Evolutionary conservation across 2,329 filamentous ascomycete species (phyloP).

Genomic region (Penicillium sp.): DNA sequence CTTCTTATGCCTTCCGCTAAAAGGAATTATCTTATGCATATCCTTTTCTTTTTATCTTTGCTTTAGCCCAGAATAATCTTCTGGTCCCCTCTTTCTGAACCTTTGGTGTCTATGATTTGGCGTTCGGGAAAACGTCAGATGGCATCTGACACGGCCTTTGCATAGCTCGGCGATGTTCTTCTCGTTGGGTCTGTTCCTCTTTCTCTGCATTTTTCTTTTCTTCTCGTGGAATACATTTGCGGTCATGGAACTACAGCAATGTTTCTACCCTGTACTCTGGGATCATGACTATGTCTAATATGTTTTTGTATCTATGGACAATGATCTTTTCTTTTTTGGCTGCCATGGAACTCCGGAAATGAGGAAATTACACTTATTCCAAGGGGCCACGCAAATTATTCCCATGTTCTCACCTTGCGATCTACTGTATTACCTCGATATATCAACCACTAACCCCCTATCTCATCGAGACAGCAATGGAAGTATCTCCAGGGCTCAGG

Average conservation of each 20-base stretch:
- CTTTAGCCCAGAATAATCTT: slow-evolving; percentile 10
- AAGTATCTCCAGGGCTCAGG: background rate
- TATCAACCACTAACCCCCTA: background rate
- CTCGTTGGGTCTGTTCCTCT: background rate
- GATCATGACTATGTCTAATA: background rate
- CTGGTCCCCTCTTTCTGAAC: background rate
- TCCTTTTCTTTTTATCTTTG: background rate
- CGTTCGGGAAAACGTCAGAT: slow-evolving; percentile 3
- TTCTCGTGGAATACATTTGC: background rate
- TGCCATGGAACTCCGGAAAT: background rate
- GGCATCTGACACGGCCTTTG: slow-evolving; percentile 2
- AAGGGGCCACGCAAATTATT: background rate
- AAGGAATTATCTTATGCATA: background rate
- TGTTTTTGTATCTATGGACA: background rate
- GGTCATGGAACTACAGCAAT: background rate
- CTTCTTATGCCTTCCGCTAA: slow-evolving; percentile 44
- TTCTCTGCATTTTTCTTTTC: background rate
- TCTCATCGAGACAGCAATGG: background rate
- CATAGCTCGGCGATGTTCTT: slow-evolving; percentile 12
- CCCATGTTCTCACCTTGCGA: background rate
- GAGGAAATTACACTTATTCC: background rate
- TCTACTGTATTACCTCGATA: background rate
- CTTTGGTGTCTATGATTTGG: background rate
- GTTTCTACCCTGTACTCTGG: background rate
- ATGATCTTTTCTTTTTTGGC: background rate